phyloP scores from a whole-genome alignment of 176 grass and related monocot genomes.

The Otatea glauca region DNA sequence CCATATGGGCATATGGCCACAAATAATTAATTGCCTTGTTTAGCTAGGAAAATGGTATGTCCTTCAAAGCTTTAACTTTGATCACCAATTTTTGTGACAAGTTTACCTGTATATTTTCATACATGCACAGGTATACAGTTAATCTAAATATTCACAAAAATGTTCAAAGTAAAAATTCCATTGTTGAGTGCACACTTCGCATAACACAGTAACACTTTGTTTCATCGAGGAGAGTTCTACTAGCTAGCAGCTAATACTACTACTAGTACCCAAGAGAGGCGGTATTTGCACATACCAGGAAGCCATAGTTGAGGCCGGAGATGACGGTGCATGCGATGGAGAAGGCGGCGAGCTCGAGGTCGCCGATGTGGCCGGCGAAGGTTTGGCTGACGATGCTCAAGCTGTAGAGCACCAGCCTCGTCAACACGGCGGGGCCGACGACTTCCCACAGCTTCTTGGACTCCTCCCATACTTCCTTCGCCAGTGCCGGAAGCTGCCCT shows the following conservation, averaged over 20 bases:
- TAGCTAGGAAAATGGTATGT: too few relatives aligned
- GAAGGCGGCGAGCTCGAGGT: conserved; percentile 66
- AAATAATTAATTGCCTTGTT: too few relatives aligned
- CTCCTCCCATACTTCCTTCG: conserved; percentile 28
- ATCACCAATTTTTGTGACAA: too few relatives aligned
- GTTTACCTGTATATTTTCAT: too few relatives aligned
- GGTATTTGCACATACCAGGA: conserved; percentile 27
- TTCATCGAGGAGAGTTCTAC: neutral
- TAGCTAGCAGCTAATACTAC: neutral
- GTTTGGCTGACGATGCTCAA: conserved; percentile 57
- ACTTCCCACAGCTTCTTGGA: conserved; percentile 43
- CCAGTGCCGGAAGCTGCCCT: neutral
- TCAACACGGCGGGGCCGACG: conserved; percentile 41
- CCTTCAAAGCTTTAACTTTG: too few relatives aligned
- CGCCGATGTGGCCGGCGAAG: conserved; percentile 62
- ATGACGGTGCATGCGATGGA: conserved; percentile 63
- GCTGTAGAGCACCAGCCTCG: conserved; percentile 33
- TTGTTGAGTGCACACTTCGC: neutral
- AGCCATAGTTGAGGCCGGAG: conserved; percentile 53
- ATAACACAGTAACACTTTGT: neutral
- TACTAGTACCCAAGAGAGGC: neutral
- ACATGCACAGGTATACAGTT: too few relatives aligned
- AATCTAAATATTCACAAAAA: too few relatives aligned
- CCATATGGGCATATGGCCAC: too few relatives aligned
- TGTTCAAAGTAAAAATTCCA: too few relatives aligned